These are phyloP conservation scores for Hypoxylon perforatum DNA, from an alignment of 495 filamentous ascomycete species.

Conservation along the genomic window DNA sequence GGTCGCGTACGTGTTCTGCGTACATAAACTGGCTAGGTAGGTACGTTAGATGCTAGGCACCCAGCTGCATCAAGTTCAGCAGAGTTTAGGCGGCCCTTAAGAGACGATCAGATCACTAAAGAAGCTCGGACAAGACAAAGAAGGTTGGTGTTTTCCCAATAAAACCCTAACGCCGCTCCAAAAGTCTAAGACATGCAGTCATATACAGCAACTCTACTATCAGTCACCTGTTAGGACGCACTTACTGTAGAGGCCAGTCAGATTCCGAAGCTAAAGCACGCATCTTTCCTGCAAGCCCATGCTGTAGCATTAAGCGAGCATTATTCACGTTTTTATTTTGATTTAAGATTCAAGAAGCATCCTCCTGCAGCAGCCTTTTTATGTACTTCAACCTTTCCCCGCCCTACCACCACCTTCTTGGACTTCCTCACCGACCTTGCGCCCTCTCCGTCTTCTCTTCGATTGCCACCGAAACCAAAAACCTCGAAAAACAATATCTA, in stretches of 20 bases:
- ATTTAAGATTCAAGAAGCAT: background rate
- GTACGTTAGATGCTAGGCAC: background rate
- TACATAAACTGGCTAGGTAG: background rate
- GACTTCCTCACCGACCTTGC: constrained; percentile 19
- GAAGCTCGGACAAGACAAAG: background rate
- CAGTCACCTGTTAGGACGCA: constrained; percentile 12
- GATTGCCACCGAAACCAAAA: constrained; percentile 4
- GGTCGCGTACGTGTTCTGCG: background rate
- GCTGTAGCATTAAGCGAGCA: background rate
- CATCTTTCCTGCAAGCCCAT: constrained; percentile 11
- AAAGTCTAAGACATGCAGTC: constrained; percentile 20
- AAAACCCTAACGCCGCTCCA: constrained; percentile 8
- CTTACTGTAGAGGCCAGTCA: constrained; percentile 20
- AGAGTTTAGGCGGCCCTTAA: background rate
- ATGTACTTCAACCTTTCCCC: constrained; percentile 1
- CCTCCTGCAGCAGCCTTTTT: background rate
- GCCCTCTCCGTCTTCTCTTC: background rate
- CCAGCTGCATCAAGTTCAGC: too few relatives aligned
- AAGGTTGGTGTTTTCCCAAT: constrained; percentile 7
- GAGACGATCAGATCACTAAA: background rate
- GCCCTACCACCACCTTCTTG: constrained; percentile 2
- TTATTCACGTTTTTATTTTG: background rate
- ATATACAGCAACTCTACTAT: constrained; percentile 14
- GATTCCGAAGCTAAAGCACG: constrained; percentile 18
- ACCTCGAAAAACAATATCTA: constrained; percentile 9